phyloP scores from a whole-genome alignment of 345 rosid species.

The Arabis alpina region DNA sequence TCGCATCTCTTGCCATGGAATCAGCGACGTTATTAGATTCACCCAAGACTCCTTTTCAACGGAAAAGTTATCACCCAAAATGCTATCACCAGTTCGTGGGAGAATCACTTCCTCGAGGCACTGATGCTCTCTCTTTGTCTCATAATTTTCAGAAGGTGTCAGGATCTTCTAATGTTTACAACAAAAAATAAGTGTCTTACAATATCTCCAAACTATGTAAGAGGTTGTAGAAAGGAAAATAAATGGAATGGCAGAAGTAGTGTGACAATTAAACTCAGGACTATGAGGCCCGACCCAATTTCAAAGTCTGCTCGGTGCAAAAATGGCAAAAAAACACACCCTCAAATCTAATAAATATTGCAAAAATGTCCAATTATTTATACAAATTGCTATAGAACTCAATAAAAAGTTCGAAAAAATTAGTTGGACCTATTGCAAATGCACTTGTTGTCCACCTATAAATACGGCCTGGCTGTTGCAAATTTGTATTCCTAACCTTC shows the following conservation, averaged over 20 bases:
- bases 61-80: slow-evolving; percentile 14
- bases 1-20: slow-evolving; percentile 45
- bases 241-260: no score
- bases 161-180: neutral
- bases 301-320: no score
- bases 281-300: neutral
- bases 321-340: no score
- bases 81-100: slow-evolving; percentile 25
- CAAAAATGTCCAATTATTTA: no score
- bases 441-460: no score
- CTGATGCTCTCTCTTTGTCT: slow-evolving; percentile 10
- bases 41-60: neutral
- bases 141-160: slow-evolving; percentile 2
- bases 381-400: no score
- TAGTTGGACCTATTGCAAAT: no score
- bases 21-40: slow-evolving; percentile 35
- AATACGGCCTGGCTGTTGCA: slow-evolving; percentile 1
- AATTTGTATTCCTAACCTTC: slow-evolving; percentile 6
- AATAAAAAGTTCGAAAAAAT: no score
- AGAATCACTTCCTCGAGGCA: slow-evolving; percentile 26
- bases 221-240: neutral
- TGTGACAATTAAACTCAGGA: neutral
- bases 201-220: slow-evolving; percentile 17
- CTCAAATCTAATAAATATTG: no score
- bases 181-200: neutral